Conservation (phyloP, 106 monocot species). For the Dioscorea zingiberensis region DNA sequence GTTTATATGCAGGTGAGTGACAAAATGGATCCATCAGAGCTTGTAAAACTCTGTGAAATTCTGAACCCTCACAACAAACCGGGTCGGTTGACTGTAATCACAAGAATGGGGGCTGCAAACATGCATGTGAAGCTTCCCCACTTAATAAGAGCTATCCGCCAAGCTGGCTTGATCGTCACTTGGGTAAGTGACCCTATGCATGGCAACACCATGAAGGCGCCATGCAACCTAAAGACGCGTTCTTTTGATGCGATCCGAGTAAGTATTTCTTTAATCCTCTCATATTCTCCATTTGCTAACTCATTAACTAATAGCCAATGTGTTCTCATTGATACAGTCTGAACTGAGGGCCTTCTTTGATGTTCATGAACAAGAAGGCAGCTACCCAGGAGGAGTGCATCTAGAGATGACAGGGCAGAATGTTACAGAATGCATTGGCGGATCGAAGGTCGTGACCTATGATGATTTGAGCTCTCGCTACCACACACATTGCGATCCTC, state of each 20-base stretch:
- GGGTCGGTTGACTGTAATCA: slow-evolving; percentile 55
- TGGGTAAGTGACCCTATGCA: slow-evolving; percentile 66
- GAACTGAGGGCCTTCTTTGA: slow-evolving; percentile 65
- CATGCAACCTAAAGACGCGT: slow-evolving; percentile 56
- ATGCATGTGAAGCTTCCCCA: slow-evolving; percentile 46
- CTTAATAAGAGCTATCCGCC: slow-evolving; percentile 48
- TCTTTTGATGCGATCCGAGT: slow-evolving; percentile 60
- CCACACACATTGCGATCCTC: slow-evolving; percentile 42
- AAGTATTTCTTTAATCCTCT: slow-evolving; percentile 3
- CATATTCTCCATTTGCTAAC: no score
- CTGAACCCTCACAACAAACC: slow-evolving; percentile 58
- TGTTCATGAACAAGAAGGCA: slow-evolving; percentile 57
- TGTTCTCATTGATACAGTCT: slow-evolving; percentile 10
- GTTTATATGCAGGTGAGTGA: slow-evolving; percentile 49
- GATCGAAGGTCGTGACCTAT: slow-evolving; percentile 44
- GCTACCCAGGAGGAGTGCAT: slow-evolving; percentile 56
- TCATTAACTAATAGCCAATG: no score
- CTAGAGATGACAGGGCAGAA: slow-evolving; percentile 74
- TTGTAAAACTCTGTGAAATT: slow-evolving; percentile 55
- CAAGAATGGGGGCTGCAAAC: slow-evolving; percentile 42
- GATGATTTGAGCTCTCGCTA: slow-evolving; percentile 48
- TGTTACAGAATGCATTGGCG: slow-evolving; percentile 62
- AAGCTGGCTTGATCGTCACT: slow-evolving; percentile 49
- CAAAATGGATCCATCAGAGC: slow-evolving; percentile 61
- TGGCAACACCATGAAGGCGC: slow-evolving; percentile 49